Evolutionary conservation across 495 filamentous ascomycete species (phyloP).

Genomic region (Physcia stellaris): DNA sequence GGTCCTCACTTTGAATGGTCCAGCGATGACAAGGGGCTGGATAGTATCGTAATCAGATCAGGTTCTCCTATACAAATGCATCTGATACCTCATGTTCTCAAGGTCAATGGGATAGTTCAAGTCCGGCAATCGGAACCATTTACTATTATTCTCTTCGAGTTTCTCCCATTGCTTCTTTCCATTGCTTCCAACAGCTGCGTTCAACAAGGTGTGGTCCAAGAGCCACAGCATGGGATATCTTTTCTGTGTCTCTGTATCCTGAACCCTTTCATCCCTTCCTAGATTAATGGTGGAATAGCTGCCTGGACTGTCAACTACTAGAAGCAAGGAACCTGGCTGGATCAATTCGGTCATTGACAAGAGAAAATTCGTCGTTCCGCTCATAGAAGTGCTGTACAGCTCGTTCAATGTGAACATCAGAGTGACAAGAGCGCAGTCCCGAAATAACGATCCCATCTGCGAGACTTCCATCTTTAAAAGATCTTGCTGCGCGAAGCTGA

Average conservation of each 20-base stretch:
- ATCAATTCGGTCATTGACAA: slow-evolving; percentile 44
- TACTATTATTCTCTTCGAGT: slow-evolving; percentile 54
- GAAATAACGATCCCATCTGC: slow-evolving; percentile 27
- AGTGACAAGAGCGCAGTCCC: slow-evolving; percentile 46
- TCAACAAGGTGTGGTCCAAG: slow-evolving; percentile 66
- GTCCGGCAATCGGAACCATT: slow-evolving; percentile 66
- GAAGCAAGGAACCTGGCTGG: slow-evolving; percentile 46
- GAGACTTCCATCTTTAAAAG: slow-evolving; percentile 37
- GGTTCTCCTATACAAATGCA: slow-evolving; percentile 67
- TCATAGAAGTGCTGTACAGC: slow-evolving; percentile 65
- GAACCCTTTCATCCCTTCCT: slow-evolving; percentile 16
- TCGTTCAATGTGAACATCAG: slow-evolving; percentile 96
- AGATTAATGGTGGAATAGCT: slow-evolving; percentile 73
- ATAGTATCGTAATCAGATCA: slow-evolving; percentile 21
- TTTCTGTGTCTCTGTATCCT: slow-evolving; percentile 33
- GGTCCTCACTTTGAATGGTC: too few species aligned
- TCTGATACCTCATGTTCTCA: slow-evolving; percentile 90
- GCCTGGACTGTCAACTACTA: slow-evolving; percentile 87
- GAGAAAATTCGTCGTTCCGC: slow-evolving; percentile 61
- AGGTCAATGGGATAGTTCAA: slow-evolving; percentile 71
- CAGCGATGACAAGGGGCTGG: too few species aligned
- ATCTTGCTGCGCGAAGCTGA: slow-evolving; percentile 47
- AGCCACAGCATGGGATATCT: slow-evolving; percentile 91
- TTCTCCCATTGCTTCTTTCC: slow-evolving; percentile 45
- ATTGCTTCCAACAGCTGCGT: slow-evolving; percentile 19